Base-by-base conservation (phyloP, 306 rosid species). In the Cicer bijugum region DNA sequence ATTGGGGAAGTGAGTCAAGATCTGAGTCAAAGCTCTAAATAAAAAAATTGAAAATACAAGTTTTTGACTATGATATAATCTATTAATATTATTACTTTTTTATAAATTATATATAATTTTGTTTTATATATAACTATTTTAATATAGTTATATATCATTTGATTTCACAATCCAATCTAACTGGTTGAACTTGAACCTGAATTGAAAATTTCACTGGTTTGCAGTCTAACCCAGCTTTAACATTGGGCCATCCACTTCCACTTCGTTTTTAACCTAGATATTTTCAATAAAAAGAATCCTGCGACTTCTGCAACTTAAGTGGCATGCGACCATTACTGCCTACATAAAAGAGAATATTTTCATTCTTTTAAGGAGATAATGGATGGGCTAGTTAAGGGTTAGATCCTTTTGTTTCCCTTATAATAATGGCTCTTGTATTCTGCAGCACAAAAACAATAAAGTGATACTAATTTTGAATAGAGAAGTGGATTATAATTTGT, bases 381-480 rank as follows among this genome's bases (percentile, higher is more conserved):
- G 60, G 59, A 45, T 43, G 19, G 39, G 9, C 12, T 15, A 53
- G 51, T 69, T 63, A 12, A 75, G 52, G 43, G 39, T 45, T 40
- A 40, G 69, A 66, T 40, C 53, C 40, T 62, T 69, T 46, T 42
- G 33, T 71, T 19, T 47, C 53, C 37, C 19, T 78, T 72, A 67
- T 65, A 17, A 79, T 59, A 5, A 46, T 17, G 59, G 19, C 38
- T 45, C 50, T 79, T 65, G 16, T 59, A 58, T 28, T 45, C 23
- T 47, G 51, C 35, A 38, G 19, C 19, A 20, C 71, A 39, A 35
- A 8, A 58, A 44, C 58, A 23, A 23, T 23, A 33, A 35, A 17
- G 35, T 35, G 39, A 43, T 58, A 6, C 45, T 71, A 23, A 56
- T 44, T 43, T 37, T 69, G 47, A 70, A 19, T 62, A 57, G 72